Conservation (phyloP, 768 basidiomycete genomes). For the Russula foetens region DNA sequence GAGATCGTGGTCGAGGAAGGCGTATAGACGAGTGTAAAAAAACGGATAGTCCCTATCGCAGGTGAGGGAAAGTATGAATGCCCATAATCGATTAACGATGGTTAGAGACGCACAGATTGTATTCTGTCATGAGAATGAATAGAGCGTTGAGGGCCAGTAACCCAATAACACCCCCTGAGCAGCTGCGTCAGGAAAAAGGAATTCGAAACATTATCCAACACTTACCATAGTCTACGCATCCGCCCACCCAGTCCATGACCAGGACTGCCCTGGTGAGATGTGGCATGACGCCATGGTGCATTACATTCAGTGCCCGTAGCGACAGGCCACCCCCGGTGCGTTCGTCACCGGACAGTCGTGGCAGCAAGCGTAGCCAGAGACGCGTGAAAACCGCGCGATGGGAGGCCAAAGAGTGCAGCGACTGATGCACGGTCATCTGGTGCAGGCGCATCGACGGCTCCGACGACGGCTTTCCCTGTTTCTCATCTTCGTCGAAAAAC, state of each 20-base stretch:
- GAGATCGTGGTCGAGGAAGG: conserved; percentile 79
- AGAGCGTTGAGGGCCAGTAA: conserved; percentile 87
- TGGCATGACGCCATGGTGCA: conserved; percentile 80
- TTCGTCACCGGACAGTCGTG: conserved; percentile 39
- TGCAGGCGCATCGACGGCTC: conserved; percentile 42
- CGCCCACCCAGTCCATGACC: conserved; percentile 89
- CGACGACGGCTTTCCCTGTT: conserved; percentile 32
- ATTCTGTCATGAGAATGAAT: conserved; percentile 84
- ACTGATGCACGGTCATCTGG: conserved; percentile 66
- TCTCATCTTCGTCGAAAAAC: conserved; percentile 62
- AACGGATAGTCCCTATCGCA: conserved; percentile 80
- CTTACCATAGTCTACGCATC: conserved; percentile 75
- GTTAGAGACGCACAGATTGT: conserved; percentile 67
- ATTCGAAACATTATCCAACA: conserved; percentile 5
- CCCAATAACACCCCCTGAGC: conserved; percentile 70
- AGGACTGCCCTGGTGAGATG: conserved; percentile 69
- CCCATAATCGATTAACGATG: background rate
- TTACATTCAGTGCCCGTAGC: conserved; percentile 58
- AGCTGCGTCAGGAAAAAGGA: background rate
- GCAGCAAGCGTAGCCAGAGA: conserved; percentile 69
- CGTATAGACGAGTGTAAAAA: conserved; percentile 89
- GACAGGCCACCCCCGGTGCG: conserved; percentile 34
- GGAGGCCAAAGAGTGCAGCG: conserved; percentile 64
- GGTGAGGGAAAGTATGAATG: background rate
- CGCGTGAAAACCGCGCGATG: conserved; percentile 77